Evolutionary conservation across 805 yeast species (phyloP), one percentile per base, ranked within the genome.

Genomic region (Nakazawaea populi): DNA sequence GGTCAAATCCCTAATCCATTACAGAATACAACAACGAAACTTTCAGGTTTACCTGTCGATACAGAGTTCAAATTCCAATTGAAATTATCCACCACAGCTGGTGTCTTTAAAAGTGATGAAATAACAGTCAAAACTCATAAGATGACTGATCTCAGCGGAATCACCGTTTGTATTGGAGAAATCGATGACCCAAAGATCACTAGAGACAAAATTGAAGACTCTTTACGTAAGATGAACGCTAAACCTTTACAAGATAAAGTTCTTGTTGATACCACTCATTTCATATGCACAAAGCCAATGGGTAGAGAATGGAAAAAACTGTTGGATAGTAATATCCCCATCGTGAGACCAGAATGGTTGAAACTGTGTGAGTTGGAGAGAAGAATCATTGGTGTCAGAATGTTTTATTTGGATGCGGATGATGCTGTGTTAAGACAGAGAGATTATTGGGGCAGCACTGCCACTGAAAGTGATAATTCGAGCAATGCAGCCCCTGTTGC

Each of bases 291-390:
- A 12, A 75, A 79, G 24, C 82, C 83, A 46, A 71, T 72, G 41
- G 89, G 89, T n/a, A 68, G 72, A 47, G 75, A 83, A 14, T 87
- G 80, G 70, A 74, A 82, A 55, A 85, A 82, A 63, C 99, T 98
- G 1, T 75, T 77, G 54, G 90, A 85, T 48, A 79, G 82, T 71
- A 94, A 90, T 63, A 89, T 94, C 51, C 99, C 99, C 2, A 80
- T 94, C 39, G 91, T 94, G 30, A 79, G 96, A 65, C 98, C 99
- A 0, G 97, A 94, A 65, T 94, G 98, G 98, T 72, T 94, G 52
- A 85, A 87, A 66, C 97, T 97, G 0, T 94, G 98, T 71, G 96
- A 88, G 59, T 66, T 76, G 42, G 97, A 91, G 62, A 80, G 94
- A 58, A 72, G 96, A 61, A 83, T 94, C 51, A 96, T 91, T 42